Evolutionary conservation across 192 early-diverging fungal genomes (phyloP), one percentile per base, ranked within the genome.

Genomic region (Gaertneriomyces semiglobifer): DNA sequence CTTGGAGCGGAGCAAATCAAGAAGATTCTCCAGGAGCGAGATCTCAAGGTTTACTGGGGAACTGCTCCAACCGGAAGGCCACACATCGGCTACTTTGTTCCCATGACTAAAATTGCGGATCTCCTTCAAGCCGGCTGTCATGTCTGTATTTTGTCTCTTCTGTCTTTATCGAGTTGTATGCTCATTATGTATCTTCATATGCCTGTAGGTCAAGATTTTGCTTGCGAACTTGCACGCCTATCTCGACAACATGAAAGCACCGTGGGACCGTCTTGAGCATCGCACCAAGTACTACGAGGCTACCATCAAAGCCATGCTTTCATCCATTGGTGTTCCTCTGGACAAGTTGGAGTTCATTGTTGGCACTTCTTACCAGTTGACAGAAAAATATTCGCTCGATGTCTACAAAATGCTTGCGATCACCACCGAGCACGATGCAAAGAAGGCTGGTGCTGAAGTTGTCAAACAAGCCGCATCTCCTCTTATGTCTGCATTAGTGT

Each of bases 191-290:
- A 44, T 4, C 53, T 18, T 76, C 5, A 51, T 45, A 47, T 68
- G 61, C 53, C 1, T 33, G 25, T 73, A 92, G 88, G 89, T 93
- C 41, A 96, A 85, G 5, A 74, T 99, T 53, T 81, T 99, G 20
- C 77, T 99, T 60, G 96, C 96, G 33, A 92, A 99, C 75, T 87
- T 99, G 47, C 96, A 99, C 73, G 96, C 91, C 44, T 98, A 93
- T 75, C 88, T 99, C 68, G 96, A 99, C 78, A 99, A 98, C 84
- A 86, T 94, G 83, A 98, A 99, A 80, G 91, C 96, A 44, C 92
- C 94, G 14, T 84, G 94, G 78, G 92, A 96, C 60, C 89, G 93
- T 42, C 88, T 98, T 51, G 79, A 86, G 66, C 74, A 84, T 58
- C 92, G 96, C 50, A 89, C 94, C 19, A 80, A 90, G 65, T 99